phyloP scores from a whole-genome alignment of 192 early-diverging fungal genomes.

The Cetraspora pellucida region DNA sequence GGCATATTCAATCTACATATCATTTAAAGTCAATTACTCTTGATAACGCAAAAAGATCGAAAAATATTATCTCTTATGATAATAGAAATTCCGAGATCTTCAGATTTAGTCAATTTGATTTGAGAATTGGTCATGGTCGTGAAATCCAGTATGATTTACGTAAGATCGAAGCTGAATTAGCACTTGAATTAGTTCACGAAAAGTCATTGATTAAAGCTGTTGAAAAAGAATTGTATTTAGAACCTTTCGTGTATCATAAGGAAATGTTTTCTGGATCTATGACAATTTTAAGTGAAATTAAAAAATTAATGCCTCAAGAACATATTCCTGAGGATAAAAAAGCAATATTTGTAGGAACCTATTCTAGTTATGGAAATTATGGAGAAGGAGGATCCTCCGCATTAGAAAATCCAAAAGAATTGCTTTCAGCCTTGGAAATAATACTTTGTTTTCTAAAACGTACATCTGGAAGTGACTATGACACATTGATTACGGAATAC shows the following conservation, averaged over 20 bases:
- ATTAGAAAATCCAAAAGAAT: constrained; percentile 8
- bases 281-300: constrained; percentile 26
- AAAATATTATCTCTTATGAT: constrained; percentile 20
- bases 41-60: neutral
- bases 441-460: constrained; percentile 34
- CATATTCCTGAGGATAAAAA: constrained; percentile 1
- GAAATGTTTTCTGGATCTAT: constrained; percentile 28
- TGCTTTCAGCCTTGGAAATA: constrained; percentile 34
- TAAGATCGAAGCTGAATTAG: constrained; percentile 33
- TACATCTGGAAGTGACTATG: neutral
- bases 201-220: constrained; percentile 28
- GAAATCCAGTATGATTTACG: constrained; percentile 30
- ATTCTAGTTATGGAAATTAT: neutral
- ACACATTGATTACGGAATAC: constrained; percentile 28
- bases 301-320: constrained; percentile 22
- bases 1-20: neutral
- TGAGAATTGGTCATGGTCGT: constrained; percentile 23
- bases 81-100: constrained; percentile 23
- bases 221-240: constrained; percentile 3
- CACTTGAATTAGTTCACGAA: constrained; percentile 15
- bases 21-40: neutral
- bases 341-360: neutral
- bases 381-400: neutral
- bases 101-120: constrained; percentile 19
- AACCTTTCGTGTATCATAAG: constrained; percentile 30